These are phyloP conservation scores for Prunus mongolica DNA, from an alignment of 306 rosid genomes.

Conservation along the genomic window DNA sequence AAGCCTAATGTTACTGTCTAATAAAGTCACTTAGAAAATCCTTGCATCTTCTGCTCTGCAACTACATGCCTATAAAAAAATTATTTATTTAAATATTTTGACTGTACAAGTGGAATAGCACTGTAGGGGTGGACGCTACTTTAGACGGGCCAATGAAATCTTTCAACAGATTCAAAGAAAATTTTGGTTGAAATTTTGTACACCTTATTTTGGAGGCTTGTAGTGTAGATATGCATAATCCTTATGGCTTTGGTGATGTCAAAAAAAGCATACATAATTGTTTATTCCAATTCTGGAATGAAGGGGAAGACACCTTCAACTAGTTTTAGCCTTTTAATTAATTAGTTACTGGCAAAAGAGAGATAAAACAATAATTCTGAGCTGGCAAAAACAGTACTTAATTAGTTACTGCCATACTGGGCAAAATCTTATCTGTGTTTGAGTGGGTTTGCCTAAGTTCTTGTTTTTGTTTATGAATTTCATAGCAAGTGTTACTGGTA, in stretches of 20 bases:
- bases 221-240: constrained; percentile 1
- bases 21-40: neutral
- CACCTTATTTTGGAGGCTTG: neutral
- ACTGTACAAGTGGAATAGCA: constrained; percentile 29
- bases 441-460: no score
- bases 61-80: neutral
- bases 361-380: no score
- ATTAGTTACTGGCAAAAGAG: no score
- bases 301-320: no score
- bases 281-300: no score
- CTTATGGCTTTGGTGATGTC: constrained; percentile 35
- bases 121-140: constrained; percentile 21
- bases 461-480: no score
- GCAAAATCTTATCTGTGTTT: no score
- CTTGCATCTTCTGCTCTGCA: no score
- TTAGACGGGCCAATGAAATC: constrained; percentile 19
- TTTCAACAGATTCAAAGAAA: neutral
- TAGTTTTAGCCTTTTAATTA: no score
- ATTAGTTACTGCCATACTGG: no score
- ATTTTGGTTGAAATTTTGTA: neutral
- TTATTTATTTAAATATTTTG: neutral
- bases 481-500: no score
- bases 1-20: neutral
- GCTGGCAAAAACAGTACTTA: no score
- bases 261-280: constrained; percentile 7